Evolutionary conservation across 2,329 filamentous ascomycete species (phyloP).

Genomic region (Microcyclosporella mali): DNA sequence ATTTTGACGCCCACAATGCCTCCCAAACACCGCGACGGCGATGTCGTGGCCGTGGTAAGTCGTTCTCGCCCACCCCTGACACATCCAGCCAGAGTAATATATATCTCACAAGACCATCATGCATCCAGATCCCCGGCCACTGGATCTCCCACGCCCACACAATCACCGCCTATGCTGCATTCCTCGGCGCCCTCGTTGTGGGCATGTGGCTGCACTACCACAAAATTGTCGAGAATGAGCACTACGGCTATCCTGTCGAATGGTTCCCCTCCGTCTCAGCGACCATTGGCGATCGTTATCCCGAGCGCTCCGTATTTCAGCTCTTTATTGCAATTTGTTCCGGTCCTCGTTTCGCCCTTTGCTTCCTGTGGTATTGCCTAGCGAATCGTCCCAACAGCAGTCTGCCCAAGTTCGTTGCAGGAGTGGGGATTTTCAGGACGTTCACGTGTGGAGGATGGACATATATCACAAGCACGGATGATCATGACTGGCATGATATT

Average conservation of each 20-base stretch:
- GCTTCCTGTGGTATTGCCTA: constrained; percentile 86
- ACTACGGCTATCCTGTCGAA: constrained; percentile 54
- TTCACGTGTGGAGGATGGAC: constrained; percentile 97
- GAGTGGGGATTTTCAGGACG: constrained; percentile 77
- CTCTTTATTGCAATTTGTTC: constrained; percentile 96
- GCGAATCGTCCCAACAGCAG: constrained; percentile 64
- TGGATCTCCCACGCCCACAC: constrained; percentile 92
- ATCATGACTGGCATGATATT: constrained; percentile 97
- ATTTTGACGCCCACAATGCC: constrained; percentile 41
- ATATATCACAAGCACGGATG: constrained; percentile 95
- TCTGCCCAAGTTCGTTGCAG: constrained; percentile 74
- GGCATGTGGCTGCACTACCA: constrained; percentile 77
- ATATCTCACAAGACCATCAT: constrained; percentile 12
- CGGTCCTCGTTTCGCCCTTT: constrained; percentile 84
- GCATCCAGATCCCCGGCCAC: constrained; percentile 62
- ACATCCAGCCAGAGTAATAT: background rate
- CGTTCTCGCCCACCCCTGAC: constrained; percentile 13
- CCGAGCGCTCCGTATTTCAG: constrained; percentile 94
- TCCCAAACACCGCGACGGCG: constrained; percentile 57
- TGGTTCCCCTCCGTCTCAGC: constrained; percentile 46
- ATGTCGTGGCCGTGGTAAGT: constrained; percentile 55
- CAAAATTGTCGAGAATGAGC: constrained; percentile 95
- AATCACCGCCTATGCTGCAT: constrained; percentile 73
- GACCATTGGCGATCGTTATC: constrained; percentile 95
- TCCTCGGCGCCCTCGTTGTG: constrained; percentile 76